Base-by-base conservation (phyloP, 139 green algal species). In the Coelastrella sp. region DNA sequence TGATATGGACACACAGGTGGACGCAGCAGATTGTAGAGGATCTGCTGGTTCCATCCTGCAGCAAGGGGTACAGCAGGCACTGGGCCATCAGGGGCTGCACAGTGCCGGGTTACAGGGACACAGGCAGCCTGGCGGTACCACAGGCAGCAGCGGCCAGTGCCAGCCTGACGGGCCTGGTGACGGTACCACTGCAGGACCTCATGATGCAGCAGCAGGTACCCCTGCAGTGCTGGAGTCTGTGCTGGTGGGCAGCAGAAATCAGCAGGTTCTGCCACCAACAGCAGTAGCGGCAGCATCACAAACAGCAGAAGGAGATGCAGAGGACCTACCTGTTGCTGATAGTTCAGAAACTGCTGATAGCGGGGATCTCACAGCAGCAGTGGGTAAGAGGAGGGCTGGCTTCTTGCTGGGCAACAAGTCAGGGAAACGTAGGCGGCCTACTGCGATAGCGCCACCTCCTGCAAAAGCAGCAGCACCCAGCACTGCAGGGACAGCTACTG, bases 401-500 rank as follows among this genome's bases (percentile, higher is more conserved):
- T 80, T 80, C 54, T 14, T 57, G 7, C 23, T 88, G 47, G 77
- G 56, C 54, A 88, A 88, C 83, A 80, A 71, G 19, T 65, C 83
- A 32, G 68, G 83, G 65, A 88, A 80, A 73, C 83, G 83, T 11
- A 73, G 83, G 19, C 66, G 83, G 66, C 66, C 83, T 22, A 80
- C 66, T 54, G 58, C 80, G 22, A 77, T 87, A 16, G 81, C 81
- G 6, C 68, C 83, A 59, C 68, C 68, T 23, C 68, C 68, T 6
- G 54, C 54, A 80, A 68, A 65, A 66, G 83, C 20, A 78, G 61
- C 61, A 78, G 81, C 81, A 54, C 60, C 80, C 22, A 11, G 13
- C n/a, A 86, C n/a, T 22, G 22, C 64, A 58, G 22, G 64, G 4
- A 64, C 82, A 77, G 82, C 74, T 59, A 23, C 32, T 47, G 32